Evolutionary conservation across 2,329 filamentous ascomycete genomes (phyloP).

Genomic region (Epichloe typhina): DNA sequence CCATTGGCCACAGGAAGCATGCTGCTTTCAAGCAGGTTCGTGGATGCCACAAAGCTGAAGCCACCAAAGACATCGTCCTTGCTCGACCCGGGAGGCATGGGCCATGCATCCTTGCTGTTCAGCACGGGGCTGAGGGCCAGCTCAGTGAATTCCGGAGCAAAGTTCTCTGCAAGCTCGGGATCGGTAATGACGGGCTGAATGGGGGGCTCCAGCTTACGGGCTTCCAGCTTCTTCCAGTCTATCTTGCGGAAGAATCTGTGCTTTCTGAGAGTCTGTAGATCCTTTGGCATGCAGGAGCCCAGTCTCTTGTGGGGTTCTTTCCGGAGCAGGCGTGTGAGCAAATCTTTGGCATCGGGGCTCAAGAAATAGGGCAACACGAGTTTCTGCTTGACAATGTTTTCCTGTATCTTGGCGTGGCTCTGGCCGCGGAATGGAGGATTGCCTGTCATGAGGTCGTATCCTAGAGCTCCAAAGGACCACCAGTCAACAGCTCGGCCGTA

Average conservation of each 20-base stretch:
- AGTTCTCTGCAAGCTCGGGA: slow-evolving; percentile 93
- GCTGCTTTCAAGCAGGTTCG: slow-evolving; percentile 39
- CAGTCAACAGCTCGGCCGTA: slow-evolving; percentile 95
- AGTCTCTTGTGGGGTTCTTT: slow-evolving; percentile 89
- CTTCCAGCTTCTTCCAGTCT: slow-evolving; percentile 79
- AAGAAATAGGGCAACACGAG: slow-evolving; percentile 81
- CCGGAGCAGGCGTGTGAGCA: slow-evolving; percentile 76
- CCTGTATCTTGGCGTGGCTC: slow-evolving; percentile 89
- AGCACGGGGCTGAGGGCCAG: slow-evolving; percentile 65
- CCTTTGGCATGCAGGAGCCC: slow-evolving; percentile 78
- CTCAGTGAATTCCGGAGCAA: slow-evolving; percentile 81
- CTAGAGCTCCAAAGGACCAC: slow-evolving; percentile 94
- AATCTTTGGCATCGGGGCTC: slow-evolving; percentile 81
- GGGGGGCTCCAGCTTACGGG: slow-evolving; percentile 71
- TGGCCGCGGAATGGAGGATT: slow-evolving; percentile 79
- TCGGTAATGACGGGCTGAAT: slow-evolving; percentile 92
- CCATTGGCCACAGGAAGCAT: slow-evolving; percentile 21
- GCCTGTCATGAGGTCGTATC: slow-evolving; percentile 85
- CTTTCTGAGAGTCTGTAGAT: slow-evolving; percentile 71
- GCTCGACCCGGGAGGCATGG: slow-evolving; percentile 17
- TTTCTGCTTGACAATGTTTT: slow-evolving; percentile 92
- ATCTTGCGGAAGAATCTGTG: slow-evolving; percentile 97
- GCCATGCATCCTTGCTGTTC: slow-evolving; percentile 29
- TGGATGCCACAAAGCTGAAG: slow-evolving; percentile 50
- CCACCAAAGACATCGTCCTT: slow-evolving; percentile 49